Evolutionary conservation across 495 filamentous ascomycete genomes (phyloP), one percentile per base, ranked within the genome.

Genomic region (Penicillium angulare): DNA sequence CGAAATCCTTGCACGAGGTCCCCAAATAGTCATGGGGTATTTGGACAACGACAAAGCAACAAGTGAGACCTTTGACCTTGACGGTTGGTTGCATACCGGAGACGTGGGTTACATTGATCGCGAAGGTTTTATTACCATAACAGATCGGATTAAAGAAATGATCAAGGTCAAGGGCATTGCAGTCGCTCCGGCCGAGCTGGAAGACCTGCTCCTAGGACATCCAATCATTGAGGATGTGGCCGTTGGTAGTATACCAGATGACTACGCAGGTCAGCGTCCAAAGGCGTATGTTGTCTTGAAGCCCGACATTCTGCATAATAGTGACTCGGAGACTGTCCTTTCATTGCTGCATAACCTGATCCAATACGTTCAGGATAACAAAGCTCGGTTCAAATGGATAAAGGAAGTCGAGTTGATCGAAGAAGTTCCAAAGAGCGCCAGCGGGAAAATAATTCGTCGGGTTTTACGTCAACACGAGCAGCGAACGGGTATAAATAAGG

Each of bases 141-240:
- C 77, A 5, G 86, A 89, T 50, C 72, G 86, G 0, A 78, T 88
- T 43, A 89, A 89, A 72, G 86, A 88, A 67, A 77, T 88, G 73
- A 87, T 89, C 62, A 88, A 89, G 61, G 86, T 88, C 17, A 86
- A 87, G 52, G 86, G 84, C 3, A 83, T 85, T 50, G 81, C 77
- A 17, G 85, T 90, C 24, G 85, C 84, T 38, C 86, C 85, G 0
- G 85, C 84, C 0, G 86, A 88, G 64, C 65, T 89, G 2, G 86
- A 89, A 57, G 84, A 85, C 48, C 63, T 83, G 16, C 55, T 86
- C 7, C 71, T 86, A 3, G 79, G 80, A 0, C 79, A 86, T 53
- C 44, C 57, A 2, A 72, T 71, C n/a, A 76, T 86, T 0, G 79
- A 82, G 32, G 84, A 86, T 65, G 72, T 74, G 42, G 78, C 81